Base-by-base conservation (phyloP, 176 grass and related monocot genomes). In the Canna indica region DNA sequence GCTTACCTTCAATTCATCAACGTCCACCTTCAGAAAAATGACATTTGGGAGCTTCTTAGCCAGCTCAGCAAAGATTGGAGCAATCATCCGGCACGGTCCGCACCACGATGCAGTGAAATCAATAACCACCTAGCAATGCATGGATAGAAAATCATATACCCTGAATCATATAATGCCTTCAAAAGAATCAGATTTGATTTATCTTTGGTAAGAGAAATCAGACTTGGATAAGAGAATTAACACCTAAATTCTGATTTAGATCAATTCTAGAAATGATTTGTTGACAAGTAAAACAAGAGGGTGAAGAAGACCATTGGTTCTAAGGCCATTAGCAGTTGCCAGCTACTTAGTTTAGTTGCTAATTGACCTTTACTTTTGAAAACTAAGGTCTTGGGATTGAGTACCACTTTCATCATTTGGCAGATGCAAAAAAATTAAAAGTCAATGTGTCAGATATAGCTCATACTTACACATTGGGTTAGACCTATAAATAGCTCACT, bases 21-120 rank as follows among this genome's bases (percentile, higher is more conserved):
- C 22, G 20, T 66, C 63, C 34, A 66, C 63, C 63, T 66, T 66
- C 15, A 66, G 63, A 14, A 66, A 66, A 39, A 66, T 66, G 31
- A 66, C 63, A 66, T 39, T 39, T 11, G 63, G 33, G 35, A 39
- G 5, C 63, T 25, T 39, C 63, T 41, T 66, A 41, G 63, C 63
- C 33, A 66, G 33, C 0, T 66, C 63, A 10, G 63, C 34, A 66
- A 66, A 66, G 63, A 66, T 66, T 4, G 63, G 63, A 4, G 63
- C 63, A 41, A 66, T 66, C 18, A 12, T 20, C 35, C 63, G 63
- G 34, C 63, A 66, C 24, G 63, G 63, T 9, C 34, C 63, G 5
- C 63, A 66, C 63, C 63, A 66, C 39, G 63, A 66, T 3, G 63
- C 63, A 13, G 63, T 66, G 17, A 66, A 66, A 66, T 66, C 63